Conservation (phyloP, 2,329 filamentous ascomycete genomes). For the Alternaria novae-zelandiae region DNA sequence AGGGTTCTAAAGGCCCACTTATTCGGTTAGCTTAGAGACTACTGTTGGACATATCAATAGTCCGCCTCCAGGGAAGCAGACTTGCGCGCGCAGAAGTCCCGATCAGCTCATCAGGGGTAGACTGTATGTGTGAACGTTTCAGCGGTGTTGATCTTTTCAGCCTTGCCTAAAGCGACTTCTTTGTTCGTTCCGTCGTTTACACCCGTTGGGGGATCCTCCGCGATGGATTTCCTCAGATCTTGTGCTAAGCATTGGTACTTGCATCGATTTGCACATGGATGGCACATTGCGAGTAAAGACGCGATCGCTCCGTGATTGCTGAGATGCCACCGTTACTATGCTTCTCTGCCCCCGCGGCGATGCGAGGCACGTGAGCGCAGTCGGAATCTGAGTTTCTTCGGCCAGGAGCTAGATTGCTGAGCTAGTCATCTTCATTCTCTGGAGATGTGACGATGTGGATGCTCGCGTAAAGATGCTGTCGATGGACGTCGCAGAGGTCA, state of each 20-base stretch:
- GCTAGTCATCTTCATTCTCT: not conserved
- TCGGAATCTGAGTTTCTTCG: not conserved
- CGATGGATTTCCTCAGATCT: not conserved
- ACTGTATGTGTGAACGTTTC: constrained; percentile 6
- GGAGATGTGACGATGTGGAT: not conserved
- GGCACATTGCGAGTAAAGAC: not conserved
- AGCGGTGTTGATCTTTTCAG: constrained; percentile 1
- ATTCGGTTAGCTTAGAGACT: constrained; percentile 3
- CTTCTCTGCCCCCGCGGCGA: not conserved
- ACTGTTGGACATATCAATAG: constrained; percentile 23
- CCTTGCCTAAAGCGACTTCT: not conserved
- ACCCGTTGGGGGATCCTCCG: not conserved
- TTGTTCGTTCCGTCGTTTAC: not conserved
- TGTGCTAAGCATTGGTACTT: not conserved
- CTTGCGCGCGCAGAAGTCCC: not conserved
- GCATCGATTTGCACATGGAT: constrained; percentile 7
- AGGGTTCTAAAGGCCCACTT: constrained; percentile 13
- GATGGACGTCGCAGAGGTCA: constrained; percentile 1
- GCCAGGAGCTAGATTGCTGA: not conserved
- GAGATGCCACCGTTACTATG: not conserved
- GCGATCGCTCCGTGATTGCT: not conserved
- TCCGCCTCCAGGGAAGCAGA: constrained; percentile 1
- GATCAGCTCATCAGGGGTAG: constrained; percentile 1
- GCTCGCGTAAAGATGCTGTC: not conserved
- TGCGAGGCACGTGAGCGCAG: not conserved